Evolutionary conservation across 2,329 filamentous ascomycete genomes (phyloP).

Genomic region (Exophiala spinifera): DNA sequence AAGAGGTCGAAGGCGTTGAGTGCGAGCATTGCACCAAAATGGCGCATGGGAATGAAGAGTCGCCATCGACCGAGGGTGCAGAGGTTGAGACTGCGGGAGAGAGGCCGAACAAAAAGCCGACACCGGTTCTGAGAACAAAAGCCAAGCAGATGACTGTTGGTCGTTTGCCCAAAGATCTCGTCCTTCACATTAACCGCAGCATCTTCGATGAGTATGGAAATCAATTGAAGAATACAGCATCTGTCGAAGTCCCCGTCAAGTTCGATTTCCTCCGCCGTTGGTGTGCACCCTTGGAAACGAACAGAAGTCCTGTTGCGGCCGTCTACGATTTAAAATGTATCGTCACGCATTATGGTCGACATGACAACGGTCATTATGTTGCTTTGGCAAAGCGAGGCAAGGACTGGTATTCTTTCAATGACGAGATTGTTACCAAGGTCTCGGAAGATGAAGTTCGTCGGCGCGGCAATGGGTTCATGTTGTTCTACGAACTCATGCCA

Average conservation of each 20-base stretch:
- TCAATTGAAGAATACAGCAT: constrained; percentile 78
- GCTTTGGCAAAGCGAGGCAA: constrained; percentile 66
- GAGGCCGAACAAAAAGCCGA: constrained; percentile 26
- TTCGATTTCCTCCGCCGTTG: constrained; percentile 68
- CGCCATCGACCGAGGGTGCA: neutral
- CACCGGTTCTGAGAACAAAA: constrained; percentile 73
- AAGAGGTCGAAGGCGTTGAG: constrained; percentile 83
- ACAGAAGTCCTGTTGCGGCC: constrained; percentile 36
- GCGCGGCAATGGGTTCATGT: constrained; percentile 88
- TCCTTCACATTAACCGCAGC: constrained; percentile 86
- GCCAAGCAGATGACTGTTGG: constrained; percentile 85
- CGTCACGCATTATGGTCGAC: constrained; percentile 82
- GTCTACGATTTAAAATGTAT: constrained; percentile 78
- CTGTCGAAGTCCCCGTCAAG: constrained; percentile 69
- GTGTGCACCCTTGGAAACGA: constrained; percentile 53
- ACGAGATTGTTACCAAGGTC: constrained; percentile 75
- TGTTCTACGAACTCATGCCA: constrained; percentile 75
- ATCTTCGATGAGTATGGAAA: constrained; percentile 79
- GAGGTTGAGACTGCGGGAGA: neutral
- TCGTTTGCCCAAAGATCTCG: constrained; percentile 73
- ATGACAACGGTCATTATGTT: constrained; percentile 95
- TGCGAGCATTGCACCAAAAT: constrained; percentile 78
- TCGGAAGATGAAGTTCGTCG: constrained; percentile 69
- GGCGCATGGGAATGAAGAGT: constrained; percentile 1
- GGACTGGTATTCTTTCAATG: constrained; percentile 84